Percentiles rank a stretch among this genome's conserved stretches.
Conservation (phyloP, 768 basidiomycete species). For the Pisolithus tinctorius region DNA sequence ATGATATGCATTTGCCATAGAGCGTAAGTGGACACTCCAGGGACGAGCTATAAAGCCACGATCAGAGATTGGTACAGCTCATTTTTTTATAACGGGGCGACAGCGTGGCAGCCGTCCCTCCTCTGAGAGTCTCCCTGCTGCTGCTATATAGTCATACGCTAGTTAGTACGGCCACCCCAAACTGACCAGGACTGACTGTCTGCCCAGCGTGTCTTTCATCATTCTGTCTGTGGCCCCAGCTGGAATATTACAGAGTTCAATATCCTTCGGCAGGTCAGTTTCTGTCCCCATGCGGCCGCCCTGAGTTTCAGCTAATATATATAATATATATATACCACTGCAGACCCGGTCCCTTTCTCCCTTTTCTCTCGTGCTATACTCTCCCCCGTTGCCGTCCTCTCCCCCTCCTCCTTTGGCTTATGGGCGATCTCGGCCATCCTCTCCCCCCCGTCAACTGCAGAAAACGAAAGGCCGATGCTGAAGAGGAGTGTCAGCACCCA, state of each 20-base stretch:
- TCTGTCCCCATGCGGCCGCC: constrained; percentile 24
- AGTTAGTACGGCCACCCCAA: too few species aligned
- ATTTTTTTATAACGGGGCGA: constrained; percentile 9
- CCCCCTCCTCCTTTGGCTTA: constrained; percentile 25
- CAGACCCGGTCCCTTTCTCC: background rate
- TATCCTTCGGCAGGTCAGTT: constrained; percentile 15
- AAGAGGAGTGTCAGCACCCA: constrained; percentile 30
- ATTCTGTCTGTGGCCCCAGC: background rate
- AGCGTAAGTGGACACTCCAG: background rate
- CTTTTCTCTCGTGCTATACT: constrained; percentile 1
- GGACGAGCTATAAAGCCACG: background rate
- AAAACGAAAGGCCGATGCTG: constrained; percentile 62
- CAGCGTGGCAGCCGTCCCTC: constrained; percentile 23
- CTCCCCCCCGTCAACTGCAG: constrained; percentile 44
- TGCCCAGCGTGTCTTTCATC: background rate
- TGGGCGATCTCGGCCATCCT: constrained; percentile 60
- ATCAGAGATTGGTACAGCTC: background rate
- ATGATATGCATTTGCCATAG: background rate
- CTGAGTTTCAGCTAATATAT: constrained; percentile 27
- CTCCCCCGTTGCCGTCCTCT: constrained; percentile 9
- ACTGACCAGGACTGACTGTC: constrained; percentile 12
- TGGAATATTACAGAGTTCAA: background rate
- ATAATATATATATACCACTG: constrained; percentile 14
- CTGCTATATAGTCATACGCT: background rate
- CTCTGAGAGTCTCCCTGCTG: constrained; percentile 3